phyloP scores from a whole-genome alignment of 2,329 filamentous ascomycete species.

The Huntiella bhutanensis region DNA sequence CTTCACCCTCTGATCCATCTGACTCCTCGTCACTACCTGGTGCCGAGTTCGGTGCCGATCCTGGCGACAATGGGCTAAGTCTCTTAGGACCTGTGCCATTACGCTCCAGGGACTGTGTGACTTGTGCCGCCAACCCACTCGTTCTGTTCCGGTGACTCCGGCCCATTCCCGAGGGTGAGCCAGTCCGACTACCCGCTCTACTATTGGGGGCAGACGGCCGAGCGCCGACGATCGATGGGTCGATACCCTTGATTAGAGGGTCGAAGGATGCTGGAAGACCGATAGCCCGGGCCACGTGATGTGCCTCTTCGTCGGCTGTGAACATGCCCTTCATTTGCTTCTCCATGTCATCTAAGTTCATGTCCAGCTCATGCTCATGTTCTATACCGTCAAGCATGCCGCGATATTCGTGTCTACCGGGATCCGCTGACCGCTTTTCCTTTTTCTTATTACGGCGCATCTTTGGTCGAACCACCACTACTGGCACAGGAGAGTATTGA shows the following conservation, averaged over 20 bases:
- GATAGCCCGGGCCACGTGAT: constrained; percentile 42
- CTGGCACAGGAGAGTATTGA: constrained; percentile 81
- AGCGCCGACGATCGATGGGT: constrained; percentile 16
- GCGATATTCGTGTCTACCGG: constrained; percentile 55
- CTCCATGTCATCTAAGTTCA: constrained; percentile 31
- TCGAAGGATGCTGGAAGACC: constrained; percentile 44
- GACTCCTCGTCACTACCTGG: constrained; percentile 21
- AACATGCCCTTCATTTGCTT: constrained; percentile 32
- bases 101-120: not conserved
- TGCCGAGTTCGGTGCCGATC: not conserved
- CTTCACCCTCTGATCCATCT: constrained; percentile 27
- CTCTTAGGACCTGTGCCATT: not conserved
- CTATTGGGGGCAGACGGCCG: constrained; percentile 11
- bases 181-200: constrained; percentile 4
- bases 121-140: not conserved
- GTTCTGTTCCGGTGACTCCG: not conserved
- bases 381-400: constrained; percentile 51
- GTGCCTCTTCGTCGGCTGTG: constrained; percentile 42
- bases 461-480: constrained; percentile 76
- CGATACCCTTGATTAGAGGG: constrained; percentile 40
- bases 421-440: constrained; percentile 61
- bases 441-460: constrained; percentile 84
- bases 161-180: constrained; percentile 5
- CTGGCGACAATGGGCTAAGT: not conserved
- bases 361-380: constrained; percentile 39